phyloP scores from a whole-genome alignment of 2,329 filamentous ascomycete species.

The Niveomyces coronatus region DNA sequence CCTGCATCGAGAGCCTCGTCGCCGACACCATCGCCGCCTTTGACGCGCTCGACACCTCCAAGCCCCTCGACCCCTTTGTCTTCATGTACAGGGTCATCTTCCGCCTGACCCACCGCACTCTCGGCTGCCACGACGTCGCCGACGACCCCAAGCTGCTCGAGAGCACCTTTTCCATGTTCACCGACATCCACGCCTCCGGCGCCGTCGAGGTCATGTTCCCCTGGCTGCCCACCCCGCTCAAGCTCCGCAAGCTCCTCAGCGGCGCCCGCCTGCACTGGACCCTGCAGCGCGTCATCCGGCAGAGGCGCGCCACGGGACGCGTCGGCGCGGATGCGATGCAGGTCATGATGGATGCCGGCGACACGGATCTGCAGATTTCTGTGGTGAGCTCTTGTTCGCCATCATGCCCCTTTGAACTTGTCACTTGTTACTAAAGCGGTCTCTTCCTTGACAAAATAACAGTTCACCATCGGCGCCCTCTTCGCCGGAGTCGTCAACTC shows the following conservation, averaged over 20 bases:
- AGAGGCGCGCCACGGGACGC: constrained; percentile 29
- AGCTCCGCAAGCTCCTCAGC: constrained; percentile 32
- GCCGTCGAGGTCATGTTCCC: constrained; percentile 41
- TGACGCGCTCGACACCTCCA: background rate
- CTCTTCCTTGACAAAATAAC: no score
- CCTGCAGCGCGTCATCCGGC: constrained; percentile 36
- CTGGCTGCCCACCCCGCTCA: constrained; percentile 34
- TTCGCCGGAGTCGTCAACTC: constrained; percentile 47
- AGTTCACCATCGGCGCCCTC: constrained; percentile 42
- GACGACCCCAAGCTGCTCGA: constrained; percentile 30
- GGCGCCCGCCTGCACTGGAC: constrained; percentile 39
- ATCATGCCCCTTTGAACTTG: background rate
- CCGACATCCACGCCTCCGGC: constrained; percentile 33
- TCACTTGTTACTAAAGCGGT: background rate
- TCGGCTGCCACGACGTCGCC: constrained; percentile 43
- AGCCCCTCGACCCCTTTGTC: constrained; percentile 38
- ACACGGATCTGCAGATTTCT: constrained; percentile 32
- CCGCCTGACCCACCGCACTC: constrained; percentile 44
- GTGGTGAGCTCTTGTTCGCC: constrained; percentile 18
- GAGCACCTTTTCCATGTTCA: constrained; percentile 33
- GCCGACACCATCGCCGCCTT: constrained; percentile 23
- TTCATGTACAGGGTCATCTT: constrained; percentile 42
- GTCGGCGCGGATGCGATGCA: constrained; percentile 41
- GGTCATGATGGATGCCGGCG: constrained; percentile 40
- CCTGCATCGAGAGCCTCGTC: constrained; percentile 30